Conservation (phyloP, 2,329 filamentous ascomycete genomes). For the Taxawa tesnikishii region DNA sequence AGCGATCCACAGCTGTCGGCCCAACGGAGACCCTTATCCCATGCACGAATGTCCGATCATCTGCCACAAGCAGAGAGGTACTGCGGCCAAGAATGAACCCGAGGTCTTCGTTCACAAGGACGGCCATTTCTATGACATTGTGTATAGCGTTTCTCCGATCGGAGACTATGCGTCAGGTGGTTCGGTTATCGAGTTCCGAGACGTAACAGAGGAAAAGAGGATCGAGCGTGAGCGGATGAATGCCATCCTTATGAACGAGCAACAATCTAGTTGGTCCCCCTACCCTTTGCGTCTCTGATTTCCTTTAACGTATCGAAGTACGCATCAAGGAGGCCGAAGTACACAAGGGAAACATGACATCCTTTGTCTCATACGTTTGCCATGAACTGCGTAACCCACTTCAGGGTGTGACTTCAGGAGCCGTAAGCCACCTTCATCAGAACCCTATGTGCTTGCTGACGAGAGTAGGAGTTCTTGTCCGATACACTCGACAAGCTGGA, state of each 20-base stretch:
- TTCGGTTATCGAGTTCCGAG: slow-evolving; percentile 7
- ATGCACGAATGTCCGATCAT: slow-evolving; percentile 6
- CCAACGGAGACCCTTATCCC: slow-evolving; percentile 6
- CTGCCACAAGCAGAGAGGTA: slow-evolving; percentile 5
- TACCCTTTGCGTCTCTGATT: neutral
- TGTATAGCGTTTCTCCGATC: slow-evolving; percentile 6
- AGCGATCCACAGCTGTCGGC: slow-evolving; percentile 5
- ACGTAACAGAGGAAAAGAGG: slow-evolving; percentile 5
- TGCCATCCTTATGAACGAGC: slow-evolving; percentile 7
- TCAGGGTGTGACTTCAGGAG: slow-evolving; percentile 4
- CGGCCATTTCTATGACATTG: slow-evolving; percentile 7
- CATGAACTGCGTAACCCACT: slow-evolving; percentile 7
- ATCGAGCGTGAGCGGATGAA: slow-evolving; percentile 5
- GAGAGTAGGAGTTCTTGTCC: slow-evolving; percentile 1
- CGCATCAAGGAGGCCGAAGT: slow-evolving; percentile 6
- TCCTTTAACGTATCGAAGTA: neutral
- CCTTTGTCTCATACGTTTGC: slow-evolving; percentile 8
- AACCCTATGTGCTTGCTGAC: neutral
- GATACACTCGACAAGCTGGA: slow-evolving; percentile 5
- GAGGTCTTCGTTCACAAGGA: slow-evolving; percentile 8
- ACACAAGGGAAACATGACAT: slow-evolving; percentile 7
- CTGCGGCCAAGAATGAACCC: slow-evolving; percentile 4
- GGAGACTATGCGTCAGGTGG: slow-evolving; percentile 7
- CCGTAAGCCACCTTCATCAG: neutral
- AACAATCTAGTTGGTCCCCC: slow-evolving; percentile 1